phyloP scores from a whole-genome alignment of 1,139 yeast species.

The Kodamaea anthophila region DNA sequence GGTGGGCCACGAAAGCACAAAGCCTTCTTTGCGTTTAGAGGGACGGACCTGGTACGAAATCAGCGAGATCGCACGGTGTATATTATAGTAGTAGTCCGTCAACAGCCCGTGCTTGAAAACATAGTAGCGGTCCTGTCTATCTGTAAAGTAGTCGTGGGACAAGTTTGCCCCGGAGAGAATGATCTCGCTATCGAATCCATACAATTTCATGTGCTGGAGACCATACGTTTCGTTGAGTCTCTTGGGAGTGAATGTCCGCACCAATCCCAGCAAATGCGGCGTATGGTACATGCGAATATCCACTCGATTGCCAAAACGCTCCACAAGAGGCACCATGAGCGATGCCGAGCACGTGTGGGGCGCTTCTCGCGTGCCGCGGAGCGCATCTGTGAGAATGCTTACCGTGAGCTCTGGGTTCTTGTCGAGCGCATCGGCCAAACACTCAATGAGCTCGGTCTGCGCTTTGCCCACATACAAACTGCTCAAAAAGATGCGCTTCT shows the following conservation, averaged over 20 bases:
- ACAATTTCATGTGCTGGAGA: slow-evolving; percentile 93
- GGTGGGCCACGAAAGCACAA: slow-evolving; percentile 67
- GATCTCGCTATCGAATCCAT: slow-evolving; percentile 90
- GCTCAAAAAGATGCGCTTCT: slow-evolving; percentile 67
- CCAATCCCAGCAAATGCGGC: slow-evolving; percentile 71
- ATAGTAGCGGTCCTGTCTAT: slow-evolving; percentile 91
- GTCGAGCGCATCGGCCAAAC: slow-evolving; percentile 52
- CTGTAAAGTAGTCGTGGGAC: slow-evolving; percentile 87
- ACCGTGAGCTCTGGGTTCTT: slow-evolving; percentile 59
- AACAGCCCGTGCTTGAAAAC: slow-evolving; percentile 52
- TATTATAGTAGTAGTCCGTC: slow-evolving; percentile 63
- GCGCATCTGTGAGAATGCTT: slow-evolving; percentile 74
- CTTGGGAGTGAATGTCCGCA: slow-evolving; percentile 63
- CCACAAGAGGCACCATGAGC: slow-evolving; percentile 60
- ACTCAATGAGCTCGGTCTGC: slow-evolving; percentile 67
- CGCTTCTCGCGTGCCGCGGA: slow-evolving; percentile 90
- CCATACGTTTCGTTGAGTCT: slow-evolving; percentile 91
- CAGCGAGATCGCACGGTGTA: slow-evolving; percentile 62
- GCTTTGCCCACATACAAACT: slow-evolving; percentile 82
- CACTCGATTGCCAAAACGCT: slow-evolving; percentile 66
- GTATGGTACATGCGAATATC: slow-evolving; percentile 85
- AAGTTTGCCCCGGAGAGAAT: slow-evolving; percentile 88
- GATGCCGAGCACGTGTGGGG: slow-evolving; percentile 77
- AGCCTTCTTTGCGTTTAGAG: slow-evolving; percentile 39
- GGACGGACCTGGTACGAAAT: slow-evolving; percentile 65